Conservation (phyloP, 805 yeast genomes). For the Starmerella bombi region DNA sequence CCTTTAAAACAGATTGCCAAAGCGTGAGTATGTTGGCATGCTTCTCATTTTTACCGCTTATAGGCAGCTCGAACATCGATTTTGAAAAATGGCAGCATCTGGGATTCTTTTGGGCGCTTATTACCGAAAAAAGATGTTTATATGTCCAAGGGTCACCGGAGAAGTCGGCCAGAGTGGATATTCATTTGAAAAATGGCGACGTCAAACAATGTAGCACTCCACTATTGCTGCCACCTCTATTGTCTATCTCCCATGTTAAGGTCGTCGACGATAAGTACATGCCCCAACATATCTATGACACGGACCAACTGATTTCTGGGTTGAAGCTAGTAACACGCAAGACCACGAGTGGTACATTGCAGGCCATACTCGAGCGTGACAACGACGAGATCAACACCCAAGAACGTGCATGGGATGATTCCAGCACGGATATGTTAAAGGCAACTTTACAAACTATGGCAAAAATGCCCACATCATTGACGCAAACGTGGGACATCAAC, state of each 20-base stretch:
- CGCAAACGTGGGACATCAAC: slow-evolving; percentile 1
- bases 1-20: slow-evolving; percentile 49
- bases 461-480: background rate
- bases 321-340: background rate
- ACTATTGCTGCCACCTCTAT: slow-evolving; percentile 10
- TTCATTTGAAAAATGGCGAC: slow-evolving; percentile 16
- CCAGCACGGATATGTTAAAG: background rate
- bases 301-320: background rate
- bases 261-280: slow-evolving; percentile 7
- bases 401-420: background rate
- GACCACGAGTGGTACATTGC: slow-evolving; percentile 4
- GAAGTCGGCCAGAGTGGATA: slow-evolving; percentile 36
- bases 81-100: slow-evolving; percentile 63
- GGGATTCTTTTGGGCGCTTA: slow-evolving; percentile 80
- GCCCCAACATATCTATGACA: background rate
- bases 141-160: slow-evolving; percentile 57
- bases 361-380: background rate
- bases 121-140: slow-evolving; percentile 72
- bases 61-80: slow-evolving; percentile 13
- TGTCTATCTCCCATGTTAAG: background rate
- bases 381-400: background rate
- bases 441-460: slow-evolving; percentile 5
- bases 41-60: slow-evolving; percentile 33
- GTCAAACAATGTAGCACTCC: slow-evolving; percentile 1
- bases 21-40: slow-evolving; percentile 52